Base-by-base conservation (phyloP, 1,284 basidiomycete genomes). In the Ganoderma multipileum region DNA sequence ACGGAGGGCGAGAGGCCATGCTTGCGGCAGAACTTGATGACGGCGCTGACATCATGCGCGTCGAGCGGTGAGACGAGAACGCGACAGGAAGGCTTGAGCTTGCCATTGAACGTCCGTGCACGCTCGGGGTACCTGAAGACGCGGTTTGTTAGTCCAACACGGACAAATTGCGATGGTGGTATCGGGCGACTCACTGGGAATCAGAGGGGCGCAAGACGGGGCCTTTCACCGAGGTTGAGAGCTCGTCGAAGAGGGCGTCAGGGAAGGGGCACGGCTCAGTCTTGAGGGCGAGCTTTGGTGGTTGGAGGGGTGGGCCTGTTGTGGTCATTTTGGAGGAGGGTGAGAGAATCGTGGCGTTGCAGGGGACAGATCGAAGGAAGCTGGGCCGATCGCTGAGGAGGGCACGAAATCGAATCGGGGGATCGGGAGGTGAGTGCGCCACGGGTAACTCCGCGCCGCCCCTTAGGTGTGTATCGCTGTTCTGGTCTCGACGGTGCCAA, bases 71-170 rank as follows among this genome's bases (percentile, higher is more conserved):
- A 90, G 0, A 85, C 88, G 23, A 94, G 86, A 2, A 87, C 86
- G 69, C 87, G 82, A 16, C 91, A 85, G 0, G 79, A 73, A 36
- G 86, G 84, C 64, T 86, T 82, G 62, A 95, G 86, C 67, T 92
- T 93, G 9, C 93, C 93, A 71, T 95, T 95, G 83, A 95, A 95
- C 66, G 94, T 87, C 64, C 81, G 85, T 2, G 89, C 84, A 65
- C 88, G 87, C 39, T 87, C 84, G 12, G 77, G 68, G 76, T 94
- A 95, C 39, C 93, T 94, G 64, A 0, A 12, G 26, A 52, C 23
- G 33, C 44, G 47, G 8, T n/a, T n/a, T 14, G 26, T 63, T 23
- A 60, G 36, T 41, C 23, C 16, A 9, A 20, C 36, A 8, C 8
- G 14, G 42, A 54, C 26, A 28, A 16, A 2, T 52, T 38, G 42